phyloP scores from a whole-genome alignment of 768 basidiomycete species.

The Lyophyllum atratum region DNA sequence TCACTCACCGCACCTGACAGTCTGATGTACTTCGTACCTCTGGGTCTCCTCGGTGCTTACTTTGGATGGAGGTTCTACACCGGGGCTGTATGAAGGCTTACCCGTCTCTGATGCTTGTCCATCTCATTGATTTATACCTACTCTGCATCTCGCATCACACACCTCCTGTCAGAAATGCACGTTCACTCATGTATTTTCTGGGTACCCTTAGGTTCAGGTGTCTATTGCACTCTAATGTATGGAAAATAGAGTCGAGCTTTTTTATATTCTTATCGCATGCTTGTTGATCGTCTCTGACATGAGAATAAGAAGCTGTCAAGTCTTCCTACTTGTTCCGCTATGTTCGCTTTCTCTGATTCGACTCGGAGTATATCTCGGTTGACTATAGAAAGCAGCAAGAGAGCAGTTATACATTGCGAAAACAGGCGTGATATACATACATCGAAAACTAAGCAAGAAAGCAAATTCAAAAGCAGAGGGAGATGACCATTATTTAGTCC shows the following conservation, averaged over 20 bases:
- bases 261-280: constrained; percentile 14
- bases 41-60: constrained; percentile 79
- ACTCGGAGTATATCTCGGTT: background rate
- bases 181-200: constrained; percentile 4
- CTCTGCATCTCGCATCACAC: background rate
- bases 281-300: background rate
- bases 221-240: background rate
- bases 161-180: background rate
- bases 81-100: constrained; percentile 39
- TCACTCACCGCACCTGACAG: constrained; percentile 37
- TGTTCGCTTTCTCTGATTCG: background rate
- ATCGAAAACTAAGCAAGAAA: background rate
- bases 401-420: background rate
- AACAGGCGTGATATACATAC: background rate
- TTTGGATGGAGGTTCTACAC: constrained; percentile 84
- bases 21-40: constrained; percentile 83
- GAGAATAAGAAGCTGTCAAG: background rate
- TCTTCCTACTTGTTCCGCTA: background rate
- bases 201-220: background rate
- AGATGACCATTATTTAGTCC: background rate
- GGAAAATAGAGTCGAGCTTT: constrained; percentile 10
- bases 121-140: constrained; percentile 15
- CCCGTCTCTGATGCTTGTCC: constrained; percentile 5
- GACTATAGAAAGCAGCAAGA: too few species aligned
- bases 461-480: background rate